phyloP scores from a whole-genome alignment of 768 basidiomycete genomes.

The Lactarius sanguifluus region DNA sequence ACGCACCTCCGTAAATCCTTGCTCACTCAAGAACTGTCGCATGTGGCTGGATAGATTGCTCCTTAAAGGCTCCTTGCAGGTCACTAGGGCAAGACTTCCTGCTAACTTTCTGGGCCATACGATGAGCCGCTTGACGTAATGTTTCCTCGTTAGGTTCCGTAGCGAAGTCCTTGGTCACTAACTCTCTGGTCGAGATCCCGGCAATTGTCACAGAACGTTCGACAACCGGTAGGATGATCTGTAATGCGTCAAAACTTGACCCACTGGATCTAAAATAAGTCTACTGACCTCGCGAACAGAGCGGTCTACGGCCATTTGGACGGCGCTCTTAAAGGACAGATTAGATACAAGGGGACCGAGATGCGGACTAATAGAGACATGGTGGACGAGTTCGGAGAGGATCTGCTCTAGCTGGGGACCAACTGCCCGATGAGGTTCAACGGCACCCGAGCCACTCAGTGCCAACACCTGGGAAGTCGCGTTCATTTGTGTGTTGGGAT shows the following conservation, averaged over 20 bases:
- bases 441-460: constrained; percentile 57
- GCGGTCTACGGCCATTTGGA: constrained; percentile 87
- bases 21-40: constrained; percentile 77
- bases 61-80: constrained; percentile 95
- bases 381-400: constrained; percentile 63
- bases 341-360: constrained; percentile 74
- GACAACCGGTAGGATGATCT: constrained; percentile 97
- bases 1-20: constrained; percentile 84
- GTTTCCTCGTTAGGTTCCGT: constrained; percentile 90
- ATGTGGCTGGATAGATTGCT: constrained; percentile 89
- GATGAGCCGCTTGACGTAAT: constrained; percentile 85
- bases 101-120: constrained; percentile 98
- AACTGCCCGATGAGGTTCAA: constrained; percentile 65
- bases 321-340: constrained; percentile 83
- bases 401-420: constrained; percentile 82
- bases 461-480: constrained; percentile 62
- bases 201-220: constrained; percentile 98
- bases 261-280: background rate
- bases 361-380: constrained; percentile 76
- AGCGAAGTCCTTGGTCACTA: constrained; percentile 94
- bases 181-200: constrained; percentile 93
- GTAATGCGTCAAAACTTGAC: constrained; percentile 17
- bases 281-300: constrained; percentile 85
- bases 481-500: constrained; percentile 47
- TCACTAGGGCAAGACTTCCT: constrained; percentile 93